Base-by-base conservation (phyloP, 345 rosid genomes). In the Boechera stricta region DNA sequence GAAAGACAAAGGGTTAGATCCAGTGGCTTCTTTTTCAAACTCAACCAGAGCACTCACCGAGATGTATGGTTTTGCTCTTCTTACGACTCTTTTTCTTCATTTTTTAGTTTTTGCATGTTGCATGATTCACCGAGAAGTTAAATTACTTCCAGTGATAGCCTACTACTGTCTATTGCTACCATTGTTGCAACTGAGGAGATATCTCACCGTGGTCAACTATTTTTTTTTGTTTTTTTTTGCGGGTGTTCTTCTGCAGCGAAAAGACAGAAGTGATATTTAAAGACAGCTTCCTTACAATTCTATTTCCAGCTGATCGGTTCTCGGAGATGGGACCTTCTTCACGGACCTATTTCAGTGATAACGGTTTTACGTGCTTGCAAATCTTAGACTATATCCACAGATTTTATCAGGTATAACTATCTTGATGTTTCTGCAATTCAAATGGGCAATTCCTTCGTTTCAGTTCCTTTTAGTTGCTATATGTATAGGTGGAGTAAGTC, bases 251-350 rank as follows among this genome's bases (percentile, higher is more conserved):
- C 12, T 29, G 86, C 96, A 95, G 99, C 52, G 98, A 87, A 85
- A 95, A 88, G 82, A 81, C 76, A 0, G 91, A 92, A 81, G 80
- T 89, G 81, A 77, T 90, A 77, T 85, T 90, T 79, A 89, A 85
- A 69, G 83, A 84, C 82, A 87, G 83, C 72, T 88, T 95, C 72
- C 89, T 95, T 36, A 95, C 96, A 57, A 83, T 95, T 73, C 85
- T 92, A 8, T 89, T 83, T 77, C 99, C 99, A 0, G 9, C 87
- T 4, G 99, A 95, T 58, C 91, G 94, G 75, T 95, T 89, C 71
- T 83, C 96, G 12, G 99, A 92, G 82, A 89, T 90, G 86, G 97
- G 99, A 31, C 99, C 93, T 77, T 90, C 96, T 57, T 90, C 96
- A 16, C 82, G 86, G 76, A 89, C 98, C 0, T 92, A 87, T 86